Conservation (phyloP, 176 grass and related monocot species). For the Chrysopogon serrulatus region DNA sequence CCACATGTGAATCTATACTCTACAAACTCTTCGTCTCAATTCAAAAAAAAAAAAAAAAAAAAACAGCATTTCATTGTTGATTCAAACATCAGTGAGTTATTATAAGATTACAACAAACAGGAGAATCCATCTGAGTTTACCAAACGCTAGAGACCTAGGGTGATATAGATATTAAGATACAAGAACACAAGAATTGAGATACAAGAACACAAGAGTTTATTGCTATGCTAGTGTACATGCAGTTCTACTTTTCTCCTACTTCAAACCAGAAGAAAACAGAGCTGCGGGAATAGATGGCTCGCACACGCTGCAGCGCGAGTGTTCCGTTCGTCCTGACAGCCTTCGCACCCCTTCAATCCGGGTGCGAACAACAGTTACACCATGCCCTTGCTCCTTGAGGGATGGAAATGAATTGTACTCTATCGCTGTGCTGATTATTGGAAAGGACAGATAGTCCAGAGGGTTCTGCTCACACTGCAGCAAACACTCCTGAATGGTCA, state of each 20-base stretch:
- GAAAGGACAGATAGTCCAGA: slow-evolving; percentile 87
- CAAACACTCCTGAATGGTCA: slow-evolving; percentile 85
- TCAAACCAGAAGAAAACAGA: slow-evolving; percentile 97
- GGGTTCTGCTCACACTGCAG: slow-evolving; percentile 93
- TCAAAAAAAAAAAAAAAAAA: too few relatives aligned
- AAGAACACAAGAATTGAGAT: too few relatives aligned
- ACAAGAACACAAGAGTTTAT: neutral
- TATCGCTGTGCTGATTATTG: slow-evolving; percentile 75
- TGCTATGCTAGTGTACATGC: neutral
- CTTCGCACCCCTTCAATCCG: slow-evolving; percentile 93
- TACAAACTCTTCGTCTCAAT: neutral
- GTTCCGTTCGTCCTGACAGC: slow-evolving; percentile 74
- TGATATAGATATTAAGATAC: neutral
- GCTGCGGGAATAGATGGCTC: slow-evolving; percentile 78
- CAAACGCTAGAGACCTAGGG: neutral
- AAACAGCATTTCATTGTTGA: neutral
- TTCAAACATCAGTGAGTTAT: neutral
- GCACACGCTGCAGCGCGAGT: slow-evolving; percentile 64
- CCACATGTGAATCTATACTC: neutral
- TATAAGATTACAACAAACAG: slow-evolving; percentile 13
- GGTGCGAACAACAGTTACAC: slow-evolving; percentile 75
- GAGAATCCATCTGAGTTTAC: neutral
- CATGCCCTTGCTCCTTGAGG: slow-evolving; percentile 46
- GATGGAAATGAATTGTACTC: slow-evolving; percentile 19
- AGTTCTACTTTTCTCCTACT: slow-evolving; percentile 50